These are phyloP conservation scores for Cordyceps fumosorosea DNA, from an alignment of 2,329 filamentous ascomycete species.

Conservation along the genomic window DNA sequence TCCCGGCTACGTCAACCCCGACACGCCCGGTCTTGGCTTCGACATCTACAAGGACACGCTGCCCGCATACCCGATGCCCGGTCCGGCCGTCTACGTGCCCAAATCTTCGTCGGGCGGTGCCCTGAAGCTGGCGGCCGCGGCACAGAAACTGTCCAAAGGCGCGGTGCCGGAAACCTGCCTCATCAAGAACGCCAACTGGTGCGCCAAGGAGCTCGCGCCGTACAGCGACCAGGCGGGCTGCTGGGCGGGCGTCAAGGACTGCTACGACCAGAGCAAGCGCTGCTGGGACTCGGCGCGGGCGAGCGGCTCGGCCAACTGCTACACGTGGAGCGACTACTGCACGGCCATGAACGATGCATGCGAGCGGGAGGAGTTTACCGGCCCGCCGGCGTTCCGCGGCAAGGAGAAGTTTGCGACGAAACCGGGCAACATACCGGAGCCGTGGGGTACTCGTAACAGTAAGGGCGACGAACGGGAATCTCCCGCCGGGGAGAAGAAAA, in stretches of 20 bases:
- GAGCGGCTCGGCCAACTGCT: slow-evolving; percentile 53
- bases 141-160: slow-evolving; percentile 32
- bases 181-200: slow-evolving; percentile 67
- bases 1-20: slow-evolving; percentile 54
- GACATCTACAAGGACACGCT: slow-evolving; percentile 52
- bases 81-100: slow-evolving; percentile 44
- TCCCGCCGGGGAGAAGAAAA: slow-evolving; percentile 3
- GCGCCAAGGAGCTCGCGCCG: slow-evolving; percentile 51
- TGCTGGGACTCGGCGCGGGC: slow-evolving; percentile 56
- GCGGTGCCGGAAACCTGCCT: slow-evolving; percentile 50
- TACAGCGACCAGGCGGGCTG: slow-evolving; percentile 53
- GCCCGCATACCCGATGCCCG: slow-evolving; percentile 47
- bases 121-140: slow-evolving; percentile 11
- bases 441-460: slow-evolving; percentile 17
- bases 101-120: neutral
- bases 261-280: slow-evolving; percentile 51
- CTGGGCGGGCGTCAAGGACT: slow-evolving; percentile 49
- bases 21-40: slow-evolving; percentile 51
- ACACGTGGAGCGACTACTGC: slow-evolving; percentile 59
- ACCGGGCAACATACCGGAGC: slow-evolving; percentile 29
- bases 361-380: slow-evolving; percentile 34
- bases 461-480: slow-evolving; percentile 6
- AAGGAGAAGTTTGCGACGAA: slow-evolving; percentile 24
- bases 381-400: slow-evolving; percentile 40
- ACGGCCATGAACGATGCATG: slow-evolving; percentile 38